Evolutionary conservation across 75 land plant genomes (phyloP), one percentile per base, ranked within the genome.

Genomic region (Pseudotsuga menziesii): DNA sequence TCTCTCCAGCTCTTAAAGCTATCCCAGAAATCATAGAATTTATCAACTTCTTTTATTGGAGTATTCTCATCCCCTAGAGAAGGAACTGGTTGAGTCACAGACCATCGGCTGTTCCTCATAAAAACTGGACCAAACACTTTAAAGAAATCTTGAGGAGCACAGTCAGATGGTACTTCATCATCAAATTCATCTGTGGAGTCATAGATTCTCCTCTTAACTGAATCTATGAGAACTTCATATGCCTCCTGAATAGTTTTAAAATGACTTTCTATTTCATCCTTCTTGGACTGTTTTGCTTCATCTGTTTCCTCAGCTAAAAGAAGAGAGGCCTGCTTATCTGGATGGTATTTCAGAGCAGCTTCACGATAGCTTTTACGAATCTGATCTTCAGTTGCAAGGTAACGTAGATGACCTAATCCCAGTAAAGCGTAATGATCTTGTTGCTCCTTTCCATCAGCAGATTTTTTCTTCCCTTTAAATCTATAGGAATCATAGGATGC

Each of bases 121-220:
- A 96, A 96, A 66, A 91, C 99, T 20, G 99, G 94, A 20, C 97
- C 94, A 89, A 88, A 96, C 19, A 96, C 97, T 76, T 94, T 90
- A 78, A 88, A 96, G 78, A 96, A 96, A 52, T 94, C 94, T 48
- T 90, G 85, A 27, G 89, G 91, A 1, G 91, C 88, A 84, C 97
- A 96, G 19, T 96, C 99, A 58, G 84, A 75, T 6, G 99, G 99
- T 39, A 96, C 90, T 61, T 87, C 99, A 84, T 96, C 99, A 83
- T 96, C 99, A 89, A 96, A 96, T 83, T 96, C 99, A 81, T 96
- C 99, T 20, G 97, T 92, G 20, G 99, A 96, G 56, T 96, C 99
- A 83, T 90, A 96, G 25, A 85, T 82, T 59, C 99, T 85, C 79
- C 99, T 92, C 88, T 88, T 96, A 12, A 85, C 88, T 69, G 99